Evolutionary conservation across 164 flowering plant genomes (phyloP), one percentile per base, ranked within the genome.

Genomic region (Platanus orientalis): DNA sequence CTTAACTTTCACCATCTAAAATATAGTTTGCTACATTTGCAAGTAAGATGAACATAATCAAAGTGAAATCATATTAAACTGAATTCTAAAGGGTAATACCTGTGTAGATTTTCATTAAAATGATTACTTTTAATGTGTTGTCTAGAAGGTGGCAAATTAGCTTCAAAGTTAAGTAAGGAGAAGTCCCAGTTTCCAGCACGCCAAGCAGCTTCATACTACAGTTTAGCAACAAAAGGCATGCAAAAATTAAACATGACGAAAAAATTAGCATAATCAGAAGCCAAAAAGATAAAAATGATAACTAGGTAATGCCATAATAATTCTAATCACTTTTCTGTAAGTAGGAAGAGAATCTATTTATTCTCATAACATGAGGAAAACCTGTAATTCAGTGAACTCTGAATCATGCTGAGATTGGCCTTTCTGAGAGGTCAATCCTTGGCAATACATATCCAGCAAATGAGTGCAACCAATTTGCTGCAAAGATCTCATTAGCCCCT

Each of bases 201-300:
- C 97, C 99, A 91, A 58, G 99, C 97, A 78, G 97, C 93, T 76
- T 94, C 99, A 77, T 91, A 94, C 97, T 91, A 72, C 76, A 79
- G 54, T 57, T 58, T 24, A 36, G 42, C 13, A 28, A 19, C 45
- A 17, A 42, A 45, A 24, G 53, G 21, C 17, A 55, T 25, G 11
- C 24, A 39, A 12, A 0, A 21, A 39, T 12, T n/a, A 45, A 44
- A 58, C 39, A 17, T 4, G 14, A 48, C 23, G 1, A 23, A 19
- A 11, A 24, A 25, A 19, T 26, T 11, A 44, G 25, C n/a, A 65
- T 26, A 11, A 47, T 34, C 26, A 23, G 17, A 54, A 26, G 36
- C 19, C 19, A 60, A 30, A 40, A 52, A 34, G 25, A 54, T 39
- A 57, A 47, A 50, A 58, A 7, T 30, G 23, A n/a, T 59, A 54